Evolutionary conservation across 2,329 filamentous ascomycete species (phyloP), one percentile per base, ranked within the genome.

Genomic region (Paecilomyces niveus): DNA sequence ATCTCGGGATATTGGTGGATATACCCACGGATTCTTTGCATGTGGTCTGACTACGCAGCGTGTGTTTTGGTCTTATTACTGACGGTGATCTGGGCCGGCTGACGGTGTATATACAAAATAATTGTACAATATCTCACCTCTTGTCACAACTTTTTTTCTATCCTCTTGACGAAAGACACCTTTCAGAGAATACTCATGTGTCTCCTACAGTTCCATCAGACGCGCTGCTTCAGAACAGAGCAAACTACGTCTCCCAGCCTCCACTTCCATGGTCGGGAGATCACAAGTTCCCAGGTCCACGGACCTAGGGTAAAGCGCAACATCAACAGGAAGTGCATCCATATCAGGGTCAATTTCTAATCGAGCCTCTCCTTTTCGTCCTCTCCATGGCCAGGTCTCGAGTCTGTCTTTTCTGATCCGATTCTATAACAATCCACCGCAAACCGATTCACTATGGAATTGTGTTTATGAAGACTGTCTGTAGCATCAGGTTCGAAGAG

Each of bases 171-270:
- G 7, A 29, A 29, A 29, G 7, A 29, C 4, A 29, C 26, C 26
- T 29, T 29, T 29, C 26, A 29, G 26, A 29, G 26, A 29, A 29
- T 29, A 29, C 26, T 29, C 7, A 29, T 29, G 4, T 29, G 26
- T 6, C 26, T 3, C 3, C 26, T 29, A 29, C 26, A 29, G 26
- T 29, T 5, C 26, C 26, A 29, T 52, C 22, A 52, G 22, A 71
- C 68, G 78, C 80, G 80, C 79, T 76, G 75, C 74, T 69, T 65
- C 63, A 65, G 81, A 80, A 82, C 80, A 81, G 80, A 80, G 74
- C 66, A 69, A 59, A 67, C 72, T 69, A 77, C 76, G 73, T 82
- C 79, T 45, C 80, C 67, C 78, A 78, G 71, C 71, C 72, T 65
- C 64, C 59, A 65, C 63, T 58, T 61, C 76, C 71, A 76, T 81